A percentile compares a stretch with the other conserved stretches of the same genome.
phyloP scores from a whole-genome alignment of 805 yeast genomes.

The Metahyphopichia silvanorum region DNA sequence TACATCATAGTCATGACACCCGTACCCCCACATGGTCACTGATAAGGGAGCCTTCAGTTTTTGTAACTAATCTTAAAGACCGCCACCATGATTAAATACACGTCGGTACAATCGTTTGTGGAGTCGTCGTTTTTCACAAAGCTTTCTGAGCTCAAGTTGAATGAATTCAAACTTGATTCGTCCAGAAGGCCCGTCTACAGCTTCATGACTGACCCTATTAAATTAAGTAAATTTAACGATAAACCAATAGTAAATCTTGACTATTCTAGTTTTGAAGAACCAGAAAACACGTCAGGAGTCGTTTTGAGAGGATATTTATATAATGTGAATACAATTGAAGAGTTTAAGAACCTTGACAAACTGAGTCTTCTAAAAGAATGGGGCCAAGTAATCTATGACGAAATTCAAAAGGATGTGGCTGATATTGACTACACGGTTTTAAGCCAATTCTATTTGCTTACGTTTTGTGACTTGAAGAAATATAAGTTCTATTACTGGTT shows the following conservation, averaged over 20 bases:
- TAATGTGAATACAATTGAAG: slow-evolving; percentile 83
- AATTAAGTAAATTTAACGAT: slow-evolving; percentile 32
- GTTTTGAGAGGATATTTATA: slow-evolving; percentile 31
- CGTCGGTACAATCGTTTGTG: slow-evolving; percentile 65
- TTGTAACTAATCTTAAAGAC: neutral
- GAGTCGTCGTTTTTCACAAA: slow-evolving; percentile 85
- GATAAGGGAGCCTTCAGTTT: too few relatives aligned
- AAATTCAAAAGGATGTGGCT: slow-evolving; percentile 14
- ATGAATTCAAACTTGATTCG: slow-evolving; percentile 64
- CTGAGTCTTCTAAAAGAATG: slow-evolving; percentile 45
- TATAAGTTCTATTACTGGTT: slow-evolving; percentile 90
- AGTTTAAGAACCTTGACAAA: slow-evolving; percentile 72
- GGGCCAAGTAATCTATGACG: slow-evolving; percentile 22
- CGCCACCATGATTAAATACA: slow-evolving; percentile 26
- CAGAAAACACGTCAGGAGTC: slow-evolving; percentile 10
- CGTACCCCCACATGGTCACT: too few relatives aligned
- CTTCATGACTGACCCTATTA: slow-evolving; percentile 31
- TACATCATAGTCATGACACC: too few relatives aligned
- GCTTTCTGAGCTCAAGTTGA: slow-evolving; percentile 69
- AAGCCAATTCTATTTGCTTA: slow-evolving; percentile 36
- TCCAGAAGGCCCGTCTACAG: slow-evolving; percentile 44
- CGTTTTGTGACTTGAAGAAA: slow-evolving; percentile 87
- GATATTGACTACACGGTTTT: slow-evolving; percentile 29
- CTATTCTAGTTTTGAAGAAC: slow-evolving; percentile 23
- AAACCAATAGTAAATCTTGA: slow-evolving; percentile 33